These are phyloP conservation scores for Goffeauzyma gilvescens DNA, from an alignment of 768 basidiomycete species.

Conservation along the genomic window DNA sequence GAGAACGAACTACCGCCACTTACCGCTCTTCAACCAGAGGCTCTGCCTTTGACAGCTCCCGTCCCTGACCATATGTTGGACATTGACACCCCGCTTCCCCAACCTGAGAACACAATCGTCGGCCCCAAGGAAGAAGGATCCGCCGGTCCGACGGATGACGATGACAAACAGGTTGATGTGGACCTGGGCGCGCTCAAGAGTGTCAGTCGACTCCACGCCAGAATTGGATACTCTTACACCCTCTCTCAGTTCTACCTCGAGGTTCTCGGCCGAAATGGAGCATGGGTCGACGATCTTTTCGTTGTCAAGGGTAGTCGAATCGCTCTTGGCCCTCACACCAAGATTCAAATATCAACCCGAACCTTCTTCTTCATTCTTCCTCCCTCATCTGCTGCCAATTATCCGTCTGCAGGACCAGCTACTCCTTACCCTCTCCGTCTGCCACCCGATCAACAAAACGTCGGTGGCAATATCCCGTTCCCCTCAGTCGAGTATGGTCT, in stretches of 20 bases:
- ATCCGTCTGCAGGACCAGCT: slow-evolving; percentile 3
- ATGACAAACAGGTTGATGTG: slow-evolving; percentile 32
- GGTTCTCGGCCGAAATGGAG: slow-evolving; percentile 89
- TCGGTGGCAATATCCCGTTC: background rate
- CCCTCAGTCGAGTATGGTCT: too few relatives aligned
- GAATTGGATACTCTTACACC: slow-evolving; percentile 43
- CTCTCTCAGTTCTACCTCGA: slow-evolving; percentile 39
- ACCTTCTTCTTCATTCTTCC: slow-evolving; percentile 94
- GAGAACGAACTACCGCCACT: too few relatives aligned
- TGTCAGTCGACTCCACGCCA: slow-evolving; percentile 89
- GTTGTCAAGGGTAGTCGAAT: slow-evolving; percentile 68
- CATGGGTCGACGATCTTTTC: slow-evolving; percentile 97
- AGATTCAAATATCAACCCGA: slow-evolving; percentile 90
- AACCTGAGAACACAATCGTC: too few relatives aligned
- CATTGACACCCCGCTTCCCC: too few relatives aligned
- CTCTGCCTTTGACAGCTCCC: too few relatives aligned
- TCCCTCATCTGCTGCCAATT: slow-evolving; percentile 35
- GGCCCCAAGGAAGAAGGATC: slow-evolving; percentile 11
- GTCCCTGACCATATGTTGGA: too few relatives aligned
- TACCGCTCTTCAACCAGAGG: too few relatives aligned
- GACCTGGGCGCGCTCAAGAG: slow-evolving; percentile 94
- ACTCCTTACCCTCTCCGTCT: background rate
- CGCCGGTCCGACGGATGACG: slow-evolving; percentile 4
- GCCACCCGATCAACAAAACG: background rate
- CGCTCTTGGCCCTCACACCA: slow-evolving; percentile 68